Conservation (phyloP, 306 rosid genomes). For the Psophocarpus tetragonolobus region DNA sequence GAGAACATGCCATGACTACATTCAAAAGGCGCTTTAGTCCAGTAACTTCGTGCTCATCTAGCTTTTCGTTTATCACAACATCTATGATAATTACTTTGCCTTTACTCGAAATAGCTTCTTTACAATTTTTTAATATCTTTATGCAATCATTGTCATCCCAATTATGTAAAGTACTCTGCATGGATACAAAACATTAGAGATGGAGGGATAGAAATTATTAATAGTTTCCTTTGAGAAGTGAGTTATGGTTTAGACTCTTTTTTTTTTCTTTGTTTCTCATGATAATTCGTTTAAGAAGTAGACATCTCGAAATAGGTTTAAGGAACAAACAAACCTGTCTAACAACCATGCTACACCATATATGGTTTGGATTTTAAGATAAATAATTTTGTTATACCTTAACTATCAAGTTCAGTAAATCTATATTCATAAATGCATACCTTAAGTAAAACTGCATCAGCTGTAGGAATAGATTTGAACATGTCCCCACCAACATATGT, state of each 20-base stretch:
- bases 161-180: constrained; percentile 32
- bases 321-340: no score
- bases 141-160: constrained; percentile 41
- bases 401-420: no score
- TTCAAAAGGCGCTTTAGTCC: constrained; percentile 37
- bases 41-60: constrained; percentile 22
- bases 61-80: constrained; percentile 37
- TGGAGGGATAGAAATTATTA: no score
- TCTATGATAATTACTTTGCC: constrained; percentile 54
- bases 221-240: background rate
- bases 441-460: constrained; percentile 33
- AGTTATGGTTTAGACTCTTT: no score
- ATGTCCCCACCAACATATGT: constrained; percentile 30
- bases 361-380: no score
- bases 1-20: constrained; percentile 36
- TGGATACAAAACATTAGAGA: no score
- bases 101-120: constrained; percentile 38
- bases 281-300: no score
- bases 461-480: constrained; percentile 26
- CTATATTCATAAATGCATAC: no score
- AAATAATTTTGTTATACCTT: no score
- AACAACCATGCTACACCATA: no score
- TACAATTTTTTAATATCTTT: constrained; percentile 43
- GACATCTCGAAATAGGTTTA: no score
- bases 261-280: no score